phyloP scores from a whole-genome alignment of 805 yeast genomes.

The Metschnikowia reukaufii region DNA sequence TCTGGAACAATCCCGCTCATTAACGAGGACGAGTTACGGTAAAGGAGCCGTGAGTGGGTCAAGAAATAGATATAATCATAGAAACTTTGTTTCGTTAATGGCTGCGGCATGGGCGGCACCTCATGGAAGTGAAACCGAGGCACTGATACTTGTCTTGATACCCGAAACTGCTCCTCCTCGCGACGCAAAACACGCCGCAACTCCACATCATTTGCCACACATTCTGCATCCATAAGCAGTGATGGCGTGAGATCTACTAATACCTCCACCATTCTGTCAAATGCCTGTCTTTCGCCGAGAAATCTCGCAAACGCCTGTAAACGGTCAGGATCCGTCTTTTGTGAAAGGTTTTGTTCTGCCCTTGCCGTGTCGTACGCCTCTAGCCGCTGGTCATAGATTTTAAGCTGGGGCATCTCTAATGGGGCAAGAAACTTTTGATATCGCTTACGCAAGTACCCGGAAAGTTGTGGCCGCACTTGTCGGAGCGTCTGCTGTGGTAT shows the following conservation, averaged over 20 bases:
- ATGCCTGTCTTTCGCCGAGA: conserved; percentile 29
- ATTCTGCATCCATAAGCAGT: conserved; percentile 22
- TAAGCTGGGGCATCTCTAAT: conserved; percentile 34
- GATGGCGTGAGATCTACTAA: conserved; percentile 35
- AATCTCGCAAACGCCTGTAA: conserved; percentile 25
- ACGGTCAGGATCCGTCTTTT: conserved; percentile 20
- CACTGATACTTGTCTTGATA: conserved; percentile 10
- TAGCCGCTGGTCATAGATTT: conserved; percentile 26
- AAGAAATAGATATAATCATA: conserved; percentile 36
- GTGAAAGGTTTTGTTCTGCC: conserved; percentile 31
- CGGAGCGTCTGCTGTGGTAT: conserved; percentile 15
- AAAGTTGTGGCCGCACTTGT: conserved; percentile 15
- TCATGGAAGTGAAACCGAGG: conserved; percentile 29
- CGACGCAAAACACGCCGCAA: conserved; percentile 21
- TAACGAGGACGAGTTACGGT: conserved; percentile 34
- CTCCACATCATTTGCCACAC: conserved; percentile 12
- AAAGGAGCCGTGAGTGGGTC: conserved; percentile 35
- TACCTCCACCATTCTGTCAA: conserved; percentile 33
- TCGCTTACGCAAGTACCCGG: conserved; percentile 22
- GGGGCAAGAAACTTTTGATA: conserved; percentile 38
- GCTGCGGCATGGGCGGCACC: conserved; percentile 34
- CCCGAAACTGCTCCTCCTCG: conserved; percentile 22
- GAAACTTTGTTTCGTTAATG: conserved; percentile 29
- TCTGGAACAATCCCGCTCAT: conserved; percentile 38
- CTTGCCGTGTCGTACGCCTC: conserved; percentile 24